These are phyloP conservation scores for Solanum boliviense DNA, from an alignment of 257 asterid genomes.

Conservation along the genomic window DNA sequence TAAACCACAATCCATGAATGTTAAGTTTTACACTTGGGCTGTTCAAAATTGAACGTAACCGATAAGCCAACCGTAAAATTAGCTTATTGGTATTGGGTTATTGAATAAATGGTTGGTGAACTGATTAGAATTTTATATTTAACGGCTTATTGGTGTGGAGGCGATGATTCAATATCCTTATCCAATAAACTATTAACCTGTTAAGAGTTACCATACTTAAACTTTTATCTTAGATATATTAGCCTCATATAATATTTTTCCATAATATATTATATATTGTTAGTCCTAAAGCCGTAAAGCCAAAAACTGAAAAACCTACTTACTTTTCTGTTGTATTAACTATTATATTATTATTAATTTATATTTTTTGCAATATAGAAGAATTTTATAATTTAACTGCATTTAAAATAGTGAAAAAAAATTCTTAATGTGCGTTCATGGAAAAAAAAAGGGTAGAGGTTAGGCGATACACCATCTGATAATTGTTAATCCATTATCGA, in stretches of 20 bases:
- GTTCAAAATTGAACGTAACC: not conserved
- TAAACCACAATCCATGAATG: not conserved
- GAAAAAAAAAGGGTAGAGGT: no score
- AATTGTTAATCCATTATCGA: no score
- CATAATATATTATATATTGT: not conserved
- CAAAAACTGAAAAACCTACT: not conserved
- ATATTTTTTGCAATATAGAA: not conserved
- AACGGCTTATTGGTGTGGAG: not conserved
- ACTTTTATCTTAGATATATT: not conserved
- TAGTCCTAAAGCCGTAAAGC: not conserved
- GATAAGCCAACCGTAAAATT: not conserved
- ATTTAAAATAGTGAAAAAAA: no score
- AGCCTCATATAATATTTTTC: not conserved
- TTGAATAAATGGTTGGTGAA: not conserved
- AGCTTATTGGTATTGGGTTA: not conserved
- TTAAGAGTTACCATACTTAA: not conserved
- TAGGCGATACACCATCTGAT: no score
- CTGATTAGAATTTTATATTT: not conserved
- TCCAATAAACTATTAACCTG: not conserved
- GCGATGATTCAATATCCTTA: not conserved
- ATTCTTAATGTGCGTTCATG: no score
- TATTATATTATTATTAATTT: no score
- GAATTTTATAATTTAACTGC: not conserved
- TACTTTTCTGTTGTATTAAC: not conserved
- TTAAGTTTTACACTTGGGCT: not conserved